Evolutionary conservation across 805 yeast genomes (phyloP), one percentile per base, ranked within the genome.

Genomic region (Candida ipomoeae): DNA sequence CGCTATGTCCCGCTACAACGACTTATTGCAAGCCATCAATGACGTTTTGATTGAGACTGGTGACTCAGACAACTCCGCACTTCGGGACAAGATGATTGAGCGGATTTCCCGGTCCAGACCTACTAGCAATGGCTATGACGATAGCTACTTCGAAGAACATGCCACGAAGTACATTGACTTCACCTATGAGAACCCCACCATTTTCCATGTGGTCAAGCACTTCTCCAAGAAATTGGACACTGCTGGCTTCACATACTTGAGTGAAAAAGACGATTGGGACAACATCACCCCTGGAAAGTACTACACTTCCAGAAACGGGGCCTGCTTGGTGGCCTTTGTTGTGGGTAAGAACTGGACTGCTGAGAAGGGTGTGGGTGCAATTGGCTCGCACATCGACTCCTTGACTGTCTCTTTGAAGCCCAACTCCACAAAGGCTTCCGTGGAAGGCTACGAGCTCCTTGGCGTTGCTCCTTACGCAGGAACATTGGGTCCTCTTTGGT

Each of bases 401-500:
- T 70, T 87, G 54, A 77, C 89, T 13, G 80, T 79, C 5, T 75
- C 79, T 52, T 73, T 89, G 62, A 89, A 89, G 70, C 96, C 96
- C 1, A 71, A 75, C 46, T 84, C 92, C 14, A 72, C 72, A 53
- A 85, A 84, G 62, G 62, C 64, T 6, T 69, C 75, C 8, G 80
- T 83, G 14, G 90, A 86, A 50, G 95, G 95, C 31, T 89, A 79
- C 65, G 88, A 86, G 56, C 68, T 85, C 44, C 71, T 89, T 31
- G 96, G 95, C 5, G 89, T 87, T 37, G 92, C 96, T 0, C 89
- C 92, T 1, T 89, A 89, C 64, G 82, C 89, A 18, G 94, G 94
- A 33, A 84, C 87, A 2, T 66, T 85, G 56, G 51, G 50, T n/a
- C 74, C 75, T 20, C 67, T 80, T 39, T 85, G 95, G 90, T 82